These are phyloP conservation scores for Penicillium coffeae DNA, from an alignment of 495 filamentous ascomycete species.

Conservation along the genomic window DNA sequence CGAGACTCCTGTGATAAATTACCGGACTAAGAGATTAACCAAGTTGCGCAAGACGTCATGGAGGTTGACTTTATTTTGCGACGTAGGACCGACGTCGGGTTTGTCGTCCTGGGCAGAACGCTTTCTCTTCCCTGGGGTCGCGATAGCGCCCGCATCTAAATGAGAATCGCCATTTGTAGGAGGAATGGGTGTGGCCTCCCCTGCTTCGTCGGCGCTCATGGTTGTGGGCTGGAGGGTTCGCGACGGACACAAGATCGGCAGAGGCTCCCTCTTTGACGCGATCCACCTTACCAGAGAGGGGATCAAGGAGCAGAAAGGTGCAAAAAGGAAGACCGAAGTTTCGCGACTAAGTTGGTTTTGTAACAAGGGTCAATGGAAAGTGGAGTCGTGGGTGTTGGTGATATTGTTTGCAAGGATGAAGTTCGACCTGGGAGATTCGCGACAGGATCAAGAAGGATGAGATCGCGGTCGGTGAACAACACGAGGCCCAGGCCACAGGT, in stretches of 20 bases:
- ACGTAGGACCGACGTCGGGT: slow-evolving; percentile 22
- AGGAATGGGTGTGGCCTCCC: slow-evolving; percentile 31
- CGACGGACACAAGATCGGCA: slow-evolving; percentile 20
- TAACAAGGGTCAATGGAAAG: background rate
- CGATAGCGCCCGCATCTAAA: slow-evolving; percentile 29
- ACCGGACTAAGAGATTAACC: slow-evolving; percentile 39
- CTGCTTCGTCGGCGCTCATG: slow-evolving; percentile 46
- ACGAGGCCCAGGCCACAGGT: slow-evolving; percentile 6
- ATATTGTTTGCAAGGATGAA: background rate
- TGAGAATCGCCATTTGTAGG: slow-evolving; percentile 37
- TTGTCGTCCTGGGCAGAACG: slow-evolving; percentile 43
- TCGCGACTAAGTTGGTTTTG: slow-evolving; percentile 3
- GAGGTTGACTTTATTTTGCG: slow-evolving; percentile 35
- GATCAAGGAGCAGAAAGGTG: slow-evolving; percentile 7
- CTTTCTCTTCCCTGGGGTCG: slow-evolving; percentile 46
- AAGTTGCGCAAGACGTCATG: slow-evolving; percentile 41
- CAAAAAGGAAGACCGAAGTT: slow-evolving; percentile 3
- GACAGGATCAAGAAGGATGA: slow-evolving; percentile 23
- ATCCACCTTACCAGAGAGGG: slow-evolving; percentile 14
- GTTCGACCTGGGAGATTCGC: slow-evolving; percentile 16
- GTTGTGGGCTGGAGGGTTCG: slow-evolving; percentile 24
- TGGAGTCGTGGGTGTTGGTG: slow-evolving; percentile 2
- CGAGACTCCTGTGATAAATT: slow-evolving; percentile 1
- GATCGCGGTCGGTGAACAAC: slow-evolving; percentile 30
- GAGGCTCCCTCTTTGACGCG: slow-evolving; percentile 24